phyloP scores from a whole-genome alignment of 2,329 filamentous ascomycete species.

The Venturia asperata region DNA sequence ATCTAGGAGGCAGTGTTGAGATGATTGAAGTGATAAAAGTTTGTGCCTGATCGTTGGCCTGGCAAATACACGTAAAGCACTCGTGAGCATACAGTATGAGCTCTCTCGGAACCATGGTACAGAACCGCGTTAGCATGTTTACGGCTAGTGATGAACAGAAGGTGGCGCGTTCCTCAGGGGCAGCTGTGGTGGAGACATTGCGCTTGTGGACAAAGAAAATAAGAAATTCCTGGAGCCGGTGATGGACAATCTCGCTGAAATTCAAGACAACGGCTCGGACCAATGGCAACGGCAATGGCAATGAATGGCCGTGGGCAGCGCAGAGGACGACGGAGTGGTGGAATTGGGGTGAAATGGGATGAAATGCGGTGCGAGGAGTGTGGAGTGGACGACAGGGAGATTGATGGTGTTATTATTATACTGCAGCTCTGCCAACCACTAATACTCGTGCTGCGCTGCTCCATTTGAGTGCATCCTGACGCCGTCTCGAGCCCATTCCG shows the following conservation, averaged over 20 bases:
- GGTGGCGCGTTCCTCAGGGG: background rate
- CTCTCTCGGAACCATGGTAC: too few species aligned
- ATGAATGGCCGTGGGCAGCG: background rate
- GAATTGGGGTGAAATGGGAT: background rate
- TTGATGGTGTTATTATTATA: too few species aligned
- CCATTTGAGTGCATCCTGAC: too few species aligned
- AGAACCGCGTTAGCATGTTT: too few species aligned
- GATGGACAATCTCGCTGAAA: background rate
- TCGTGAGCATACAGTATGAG: too few species aligned
- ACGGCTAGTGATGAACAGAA: too few species aligned
- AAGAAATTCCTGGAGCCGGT: background rate
- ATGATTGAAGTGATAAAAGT: too few species aligned
- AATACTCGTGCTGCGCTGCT: background rate
- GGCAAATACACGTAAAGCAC: too few species aligned
- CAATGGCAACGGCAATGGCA: too few species aligned
- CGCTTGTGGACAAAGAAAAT: background rate
- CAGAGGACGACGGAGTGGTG: background rate
- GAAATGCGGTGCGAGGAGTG: background rate
- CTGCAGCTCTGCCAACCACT: too few species aligned
- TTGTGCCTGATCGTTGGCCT: too few species aligned
- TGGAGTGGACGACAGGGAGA: background rate
- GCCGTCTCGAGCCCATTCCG: background rate
- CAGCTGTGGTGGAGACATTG: background rate
- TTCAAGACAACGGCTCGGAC: background rate
- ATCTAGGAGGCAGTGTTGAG: too few species aligned